phyloP scores from a whole-genome alignment of 192 early-diverging fungal species.

The Gamsiella multidivaricata region DNA sequence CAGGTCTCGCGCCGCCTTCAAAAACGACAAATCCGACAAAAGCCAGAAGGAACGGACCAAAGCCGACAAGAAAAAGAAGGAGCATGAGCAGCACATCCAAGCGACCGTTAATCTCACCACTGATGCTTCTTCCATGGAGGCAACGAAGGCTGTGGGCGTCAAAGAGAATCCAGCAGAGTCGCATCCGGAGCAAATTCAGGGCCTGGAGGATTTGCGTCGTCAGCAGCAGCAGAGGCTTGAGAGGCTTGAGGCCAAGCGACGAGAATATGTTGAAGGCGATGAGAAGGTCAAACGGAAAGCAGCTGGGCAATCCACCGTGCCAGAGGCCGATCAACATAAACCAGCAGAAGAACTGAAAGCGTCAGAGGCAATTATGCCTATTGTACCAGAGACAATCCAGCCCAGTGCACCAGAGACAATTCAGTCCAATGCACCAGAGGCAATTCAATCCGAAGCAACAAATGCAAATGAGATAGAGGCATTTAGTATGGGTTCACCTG shows the following conservation, averaged over 20 bases:
- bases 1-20: no score
- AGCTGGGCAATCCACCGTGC: no score
- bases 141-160: neutral
- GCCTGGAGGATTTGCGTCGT: constrained; percentile 15
- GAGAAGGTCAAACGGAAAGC: no score
- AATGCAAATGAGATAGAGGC: no score
- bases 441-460: no score
- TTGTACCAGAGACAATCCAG: no score
- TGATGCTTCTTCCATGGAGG: neutral
- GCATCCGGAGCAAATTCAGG: constrained; percentile 14
- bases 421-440: no score
- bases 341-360: no score
- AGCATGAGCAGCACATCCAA: neutral
- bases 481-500: no score
- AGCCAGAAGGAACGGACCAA: constrained; percentile 2
- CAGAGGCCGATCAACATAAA: no score
- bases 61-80: neutral
- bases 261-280: constrained; percentile 16
- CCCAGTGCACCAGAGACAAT: no score
- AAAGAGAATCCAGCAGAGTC: neutral
- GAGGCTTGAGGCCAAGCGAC: constrained; percentile 17
- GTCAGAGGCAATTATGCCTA: no score
- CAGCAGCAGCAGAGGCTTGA: constrained; percentile 5
- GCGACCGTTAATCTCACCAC: neutral
- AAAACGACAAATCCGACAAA: neutral